phyloP scores from a whole-genome alignment of 208 protist species.

The Tetramitus jugosus region DNA sequence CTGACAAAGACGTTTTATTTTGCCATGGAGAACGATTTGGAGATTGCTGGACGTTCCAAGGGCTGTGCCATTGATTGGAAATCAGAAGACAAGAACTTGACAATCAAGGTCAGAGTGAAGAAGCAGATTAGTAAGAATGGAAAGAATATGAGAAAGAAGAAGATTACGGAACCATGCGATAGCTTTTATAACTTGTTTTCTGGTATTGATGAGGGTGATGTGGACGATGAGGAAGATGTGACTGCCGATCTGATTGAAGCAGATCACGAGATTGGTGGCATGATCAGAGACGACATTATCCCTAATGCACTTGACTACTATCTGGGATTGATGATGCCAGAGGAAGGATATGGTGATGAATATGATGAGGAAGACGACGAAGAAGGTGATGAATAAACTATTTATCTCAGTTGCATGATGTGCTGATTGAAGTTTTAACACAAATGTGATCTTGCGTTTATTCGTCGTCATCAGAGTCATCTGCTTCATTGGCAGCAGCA shows the following conservation, averaged over 20 bases:
- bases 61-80: constrained; percentile 66
- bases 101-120: constrained; percentile 65
- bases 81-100: constrained; percentile 62
- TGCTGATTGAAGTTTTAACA: neutral
- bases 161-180: constrained; percentile 61
- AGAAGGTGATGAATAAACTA: neutral
- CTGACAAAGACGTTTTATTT: constrained; percentile 78
- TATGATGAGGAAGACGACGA: neutral
- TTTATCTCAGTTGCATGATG: no score
- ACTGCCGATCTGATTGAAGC: constrained; percentile 36
- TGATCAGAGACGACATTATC: constrained; percentile 60
- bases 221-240: constrained; percentile 40
- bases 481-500: neutral
- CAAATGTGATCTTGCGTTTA: neutral
- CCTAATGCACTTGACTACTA: constrained; percentile 74
- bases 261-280: constrained; percentile 63
- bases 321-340: constrained; percentile 63
- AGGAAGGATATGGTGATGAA: constrained; percentile 29
- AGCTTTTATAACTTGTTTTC: constrained; percentile 87
- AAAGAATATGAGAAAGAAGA: constrained; percentile 62
- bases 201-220: constrained; percentile 26
- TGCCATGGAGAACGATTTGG: constrained; percentile 55
- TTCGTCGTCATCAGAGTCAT: neutral
- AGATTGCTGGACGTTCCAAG: neutral
- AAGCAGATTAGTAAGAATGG: constrained; percentile 75